Base-by-base conservation (phyloP, 1,284 basidiomycete species). In the Paramarasmius palmivorus region DNA sequence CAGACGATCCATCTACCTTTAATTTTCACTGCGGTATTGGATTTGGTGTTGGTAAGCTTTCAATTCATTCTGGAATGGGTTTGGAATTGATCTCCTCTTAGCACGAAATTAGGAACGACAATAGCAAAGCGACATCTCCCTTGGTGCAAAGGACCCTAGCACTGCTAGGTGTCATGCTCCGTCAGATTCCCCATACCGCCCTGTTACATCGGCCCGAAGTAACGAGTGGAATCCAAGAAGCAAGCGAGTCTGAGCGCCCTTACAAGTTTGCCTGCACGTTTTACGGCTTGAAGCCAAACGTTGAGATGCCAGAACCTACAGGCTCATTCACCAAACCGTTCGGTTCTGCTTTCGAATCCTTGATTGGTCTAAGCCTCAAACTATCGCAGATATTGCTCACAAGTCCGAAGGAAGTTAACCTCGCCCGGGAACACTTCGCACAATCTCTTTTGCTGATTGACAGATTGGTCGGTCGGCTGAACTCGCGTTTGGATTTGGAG, bases 1-100 rank as follows among this genome's bases (percentile, higher is more conserved):
- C 83, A 83, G 63, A 81, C 76, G 14, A 76, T 95, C 32, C 93
- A 97, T 67, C 75, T 95, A 1, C 94, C 94, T 0, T 69, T 92
- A 34, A 74, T 90, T 14, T 88, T 92, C 57, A 73, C 82, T 5
- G 83, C 82, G 10, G 72, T 90, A 41, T 64, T 86, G 37, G 88
- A 92, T 58, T 63, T 80, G 7, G 60, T 90, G 32, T 72, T 81
- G 59, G 89, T 90, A 67, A 63, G 76, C 60, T 25, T 15, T 36
- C 52, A 39, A 41, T 1, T 45, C 52, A 25, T 54, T 23, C 47
- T 20, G 14, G n/a, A 17, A 47, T 40, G 38, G 23, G 22, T 25
- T 47, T 41, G 20, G 36, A 44, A 49, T 25, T 41, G 32, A 51
- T 22, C 51, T 49, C 52, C 52, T 42, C 20, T 29, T 44, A 85